phyloP scores from a whole-genome alignment of 768 basidiomycete species.

The Calocybe cyanea region DNA sequence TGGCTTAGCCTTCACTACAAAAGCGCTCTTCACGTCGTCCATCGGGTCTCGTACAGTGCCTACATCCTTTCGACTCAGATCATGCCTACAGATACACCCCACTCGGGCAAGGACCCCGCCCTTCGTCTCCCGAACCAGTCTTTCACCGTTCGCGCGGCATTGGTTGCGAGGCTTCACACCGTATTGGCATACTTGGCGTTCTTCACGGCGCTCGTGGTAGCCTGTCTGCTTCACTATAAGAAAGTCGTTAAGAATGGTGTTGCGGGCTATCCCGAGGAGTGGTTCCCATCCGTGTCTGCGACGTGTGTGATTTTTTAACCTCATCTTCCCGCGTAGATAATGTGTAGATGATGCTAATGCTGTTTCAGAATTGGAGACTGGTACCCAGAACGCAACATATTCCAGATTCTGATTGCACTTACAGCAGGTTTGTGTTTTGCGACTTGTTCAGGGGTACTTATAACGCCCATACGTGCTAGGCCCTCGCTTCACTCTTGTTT shows the following conservation, averaged over 20 bases:
- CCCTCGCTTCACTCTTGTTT: conserved; percentile 69
- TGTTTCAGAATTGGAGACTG: conserved; percentile 77
- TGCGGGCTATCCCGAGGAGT: conserved; percentile 81
- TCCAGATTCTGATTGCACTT: conserved; percentile 84
- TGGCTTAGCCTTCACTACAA: no score
- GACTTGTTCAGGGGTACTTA: background rate
- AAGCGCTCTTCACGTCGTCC: no score
- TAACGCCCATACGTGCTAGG: conserved; percentile 31
- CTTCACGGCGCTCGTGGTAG: conserved; percentile 55
- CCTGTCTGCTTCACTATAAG: conserved; percentile 68
- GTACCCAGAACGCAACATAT: conserved; percentile 81
- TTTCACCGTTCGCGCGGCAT: conserved; percentile 42
- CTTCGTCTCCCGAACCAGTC: background rate
- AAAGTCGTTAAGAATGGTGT: conserved; percentile 85
- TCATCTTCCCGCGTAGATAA: background rate
- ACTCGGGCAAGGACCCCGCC: no score
- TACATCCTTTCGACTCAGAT: no score
- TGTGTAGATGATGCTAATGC: background rate
- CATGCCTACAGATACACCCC: no score
- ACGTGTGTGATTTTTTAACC: conserved; percentile 45
- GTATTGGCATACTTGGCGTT: conserved; percentile 66
- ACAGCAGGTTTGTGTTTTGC: conserved; percentile 53
- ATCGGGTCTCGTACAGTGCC: no score
- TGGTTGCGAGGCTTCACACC: conserved; percentile 63
- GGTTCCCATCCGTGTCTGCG: conserved; percentile 88